Evolutionary conservation across 1,284 basidiomycete genomes (phyloP), one percentile per base, ranked within the genome.

Genomic region (Tylopilus sp.): DNA sequence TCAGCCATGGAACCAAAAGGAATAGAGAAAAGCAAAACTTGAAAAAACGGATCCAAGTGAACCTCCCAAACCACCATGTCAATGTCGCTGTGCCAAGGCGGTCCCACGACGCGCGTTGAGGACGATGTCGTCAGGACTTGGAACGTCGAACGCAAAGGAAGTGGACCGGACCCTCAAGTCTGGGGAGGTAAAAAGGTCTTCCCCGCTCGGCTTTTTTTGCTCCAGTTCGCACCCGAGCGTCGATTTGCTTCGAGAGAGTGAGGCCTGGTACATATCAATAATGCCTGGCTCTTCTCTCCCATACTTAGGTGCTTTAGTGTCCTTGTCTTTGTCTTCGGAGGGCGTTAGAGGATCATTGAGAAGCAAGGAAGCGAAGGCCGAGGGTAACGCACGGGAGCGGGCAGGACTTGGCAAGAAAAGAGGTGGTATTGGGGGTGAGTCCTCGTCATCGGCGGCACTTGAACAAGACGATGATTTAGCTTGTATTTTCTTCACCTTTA

Each of bases 121-220:
- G 12, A 94, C 82, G 50, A 87, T 70, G 61, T 94, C 91, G 59
- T 94, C 91, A 11, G 92, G 91, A 64, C 91, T 94, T n/a, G 88
- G 89, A 21, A 76, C 75, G 54, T 89, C 81, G 59, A 93, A 93
- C 8, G 80, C 73, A 62, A 88, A 91, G 2, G 72, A 69, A 24
- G 64, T 59, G 11, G 72, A 55, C 37, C 24, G 71, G 54, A 34
- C 57, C 51, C 49, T 52, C 35, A 63, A 33, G 52, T 67, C 55
- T 30, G 65, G 61, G 15, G 59, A 56, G 26, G 48, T 54, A n/a
- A 47, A 36, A 17, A 40, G 26, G 7, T 52, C 55, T 44, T 9
- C 41, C 29, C 38, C 46, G 52, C 38, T 44, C 26, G 50, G 52
- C 37, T 44, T 54, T 35, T 42, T 45, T 30, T 54, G 50, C 8